Percentiles rank a stretch among this genome's conserved stretches.
Conservation (phyloP, 1,284 basidiomycete species). For the Ceratobasidium sp. region DNA sequence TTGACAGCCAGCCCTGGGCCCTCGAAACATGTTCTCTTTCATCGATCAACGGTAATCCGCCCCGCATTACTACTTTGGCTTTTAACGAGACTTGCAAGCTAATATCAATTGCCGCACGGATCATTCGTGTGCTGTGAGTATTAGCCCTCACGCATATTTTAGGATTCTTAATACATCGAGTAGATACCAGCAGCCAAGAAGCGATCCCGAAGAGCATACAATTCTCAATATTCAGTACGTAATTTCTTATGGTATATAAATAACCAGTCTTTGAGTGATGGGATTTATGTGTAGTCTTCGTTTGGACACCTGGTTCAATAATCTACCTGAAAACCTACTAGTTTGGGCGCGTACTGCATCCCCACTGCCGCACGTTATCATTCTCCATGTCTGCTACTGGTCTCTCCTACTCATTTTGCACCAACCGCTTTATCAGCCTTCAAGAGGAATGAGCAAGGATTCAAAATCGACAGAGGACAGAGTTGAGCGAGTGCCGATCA, state of each 20-base stretch:
- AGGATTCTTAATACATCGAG: too few species aligned
- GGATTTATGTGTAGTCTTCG: conserved; percentile 46
- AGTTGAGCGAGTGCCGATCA: conserved; percentile 56
- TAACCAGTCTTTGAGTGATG: too few species aligned
- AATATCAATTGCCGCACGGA: conserved; percentile 61
- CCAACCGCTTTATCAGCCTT: conserved; percentile 62
- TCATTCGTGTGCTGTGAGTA: conserved; percentile 63
- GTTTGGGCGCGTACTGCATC: conserved; percentile 64
- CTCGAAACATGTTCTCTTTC: neutral
- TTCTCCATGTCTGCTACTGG: conserved; percentile 68
- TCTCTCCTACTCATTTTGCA: conserved; percentile 71
- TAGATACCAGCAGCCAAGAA: neutral
- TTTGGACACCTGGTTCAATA: conserved; percentile 66
- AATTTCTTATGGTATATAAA: too few species aligned
- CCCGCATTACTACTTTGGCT: conserved; percentile 54
- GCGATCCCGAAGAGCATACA: neutral
- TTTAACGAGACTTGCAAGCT: conserved; percentile 63
- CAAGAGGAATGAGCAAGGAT: neutral
- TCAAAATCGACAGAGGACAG: neutral
- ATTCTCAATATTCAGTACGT: conserved; percentile 14
- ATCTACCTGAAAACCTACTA: conserved; percentile 56
- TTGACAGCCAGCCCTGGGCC: conserved; percentile 8
- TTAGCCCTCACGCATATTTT: too few species aligned
- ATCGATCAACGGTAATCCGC: neutral
- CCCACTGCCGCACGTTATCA: too few species aligned